Base-by-base conservation (phyloP, 768 basidiomycete species). In the Xerocomellus amylosporus region DNA sequence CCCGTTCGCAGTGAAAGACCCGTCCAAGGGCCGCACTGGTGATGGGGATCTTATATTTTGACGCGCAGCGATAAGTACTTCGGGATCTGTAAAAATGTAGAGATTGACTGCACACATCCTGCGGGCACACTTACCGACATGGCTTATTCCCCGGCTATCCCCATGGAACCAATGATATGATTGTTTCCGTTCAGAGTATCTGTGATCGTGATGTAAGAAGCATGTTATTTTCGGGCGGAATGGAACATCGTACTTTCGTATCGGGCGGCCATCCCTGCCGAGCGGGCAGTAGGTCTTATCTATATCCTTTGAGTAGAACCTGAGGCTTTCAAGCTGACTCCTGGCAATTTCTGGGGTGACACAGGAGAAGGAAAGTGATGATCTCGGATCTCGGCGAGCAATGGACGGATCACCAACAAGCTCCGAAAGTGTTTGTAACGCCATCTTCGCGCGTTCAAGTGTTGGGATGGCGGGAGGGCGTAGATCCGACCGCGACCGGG, bases 281-380 rank as follows among this genome's bases (percentile, higher is more conserved):
- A 85, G 68, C 0, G 88, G 86, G 39, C 78, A 78, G 53, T 85
- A 84, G 4, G 83, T 79, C 2, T 66, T 63, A 5, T 72, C 65
- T 20, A 76, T 61, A 20, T 77, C 79, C 48, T 75, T 77, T 13
- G 69, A 66, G 53, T 83, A 86, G 38, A 74, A 70, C 40, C 61
- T 65, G 49, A 87, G 65, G 33, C 73, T 66, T 24, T 83, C 80
- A 0, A 71, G 69, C 63, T 90, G 87, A 15, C 71, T 75, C 64
- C 77, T 72, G 26, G 79, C 67, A 8, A 80, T 70, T 5, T 85
- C 82, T 9, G 73, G 72, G 0, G 84, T 58, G 31, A 87, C 75
- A 59, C 83, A 83, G 12, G 80, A 86, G 62, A 90, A 90, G 8
- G 87, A 88, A 46, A 90, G 72, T 2, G 83, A 73, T 6, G 81